Evolutionary conservation across 345 rosid species (phyloP), one percentile per base, ranked within the genome.

Genomic region (rapeseed (Brassica napus)): DNA sequence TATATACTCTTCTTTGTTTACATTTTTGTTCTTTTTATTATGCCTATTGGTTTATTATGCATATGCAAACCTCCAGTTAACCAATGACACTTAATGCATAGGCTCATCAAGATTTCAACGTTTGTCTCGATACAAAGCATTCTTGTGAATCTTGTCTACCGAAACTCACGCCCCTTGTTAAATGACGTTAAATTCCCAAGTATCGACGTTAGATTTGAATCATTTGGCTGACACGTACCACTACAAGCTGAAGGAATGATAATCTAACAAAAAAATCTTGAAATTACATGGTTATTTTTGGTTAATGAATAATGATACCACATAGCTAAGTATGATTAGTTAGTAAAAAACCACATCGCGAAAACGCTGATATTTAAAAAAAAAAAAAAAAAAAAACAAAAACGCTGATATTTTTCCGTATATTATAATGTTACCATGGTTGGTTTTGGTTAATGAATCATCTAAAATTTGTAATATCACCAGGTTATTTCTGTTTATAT

Each of bases 121-220:
- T 72, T 30, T 66, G 77, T 78, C 69, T 79, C 82, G 69, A 73
- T 79, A 67, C 64, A 79, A 66, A 73, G 65, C 74, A 66, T 42
- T 72, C 54, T 78, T 23, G 24, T 23, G 24, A 23, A 23, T 23
- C 24, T 23, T 72, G 68, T 72, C 82, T 58, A 71, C 68, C 63
- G 28, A 6, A 72, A 28, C 55, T 72, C 73, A 58, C 14, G 15
- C n/a, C 68, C 69, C 23, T 42, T 58, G 15, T 69, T 8, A 1
- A 12, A 2, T 26, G 63, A 54, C 10, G 7, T 64, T 71, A 28
- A 64, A 30, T 24, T 65, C 66, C 71, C 61, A 71, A 63, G 32
- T 52, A n/a, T 74, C 39, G 37, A 63, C 23, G 28, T 21, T 69
- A 4, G 1, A 42, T 76, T 67, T 14, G 26, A 49, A 69, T 47